Evolutionary conservation across 2,329 filamentous ascomycete species (phyloP).

Genomic region (Neocatenulostroma microsporum): DNA sequence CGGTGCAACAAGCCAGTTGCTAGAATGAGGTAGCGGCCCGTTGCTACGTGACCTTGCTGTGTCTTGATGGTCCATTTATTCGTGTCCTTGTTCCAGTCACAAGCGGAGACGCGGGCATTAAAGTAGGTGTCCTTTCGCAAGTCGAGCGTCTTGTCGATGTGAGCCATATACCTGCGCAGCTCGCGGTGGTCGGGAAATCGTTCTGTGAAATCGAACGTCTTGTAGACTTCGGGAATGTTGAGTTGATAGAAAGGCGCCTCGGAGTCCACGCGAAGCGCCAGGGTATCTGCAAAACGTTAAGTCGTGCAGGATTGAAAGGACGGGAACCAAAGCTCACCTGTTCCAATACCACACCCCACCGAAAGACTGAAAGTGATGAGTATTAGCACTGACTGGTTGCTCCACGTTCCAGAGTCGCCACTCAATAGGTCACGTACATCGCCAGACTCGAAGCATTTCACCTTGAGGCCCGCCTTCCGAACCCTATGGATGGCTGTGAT

Average conservation of each 20-base stretch:
- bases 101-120: constrained; percentile 48
- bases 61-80: constrained; percentile 48
- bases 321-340: too few species aligned
- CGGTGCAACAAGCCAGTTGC: constrained; percentile 33
- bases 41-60: constrained; percentile 34
- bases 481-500: constrained; percentile 32
- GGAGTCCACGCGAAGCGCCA: constrained; percentile 43
- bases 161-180: constrained; percentile 51
- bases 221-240: constrained; percentile 37
- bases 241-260: constrained; percentile 43
- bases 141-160: constrained; percentile 49
- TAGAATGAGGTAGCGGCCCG: constrained; percentile 30
- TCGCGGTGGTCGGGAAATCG: constrained; percentile 32
- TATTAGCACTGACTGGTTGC: too few species aligned
- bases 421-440: too few species aligned
- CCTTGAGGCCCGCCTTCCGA: constrained; percentile 26
- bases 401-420: too few species aligned
- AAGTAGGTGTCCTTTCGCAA: constrained; percentile 53
- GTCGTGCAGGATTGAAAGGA: too few species aligned
- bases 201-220: constrained; percentile 49
- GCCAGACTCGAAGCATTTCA: constrained; percentile 31
- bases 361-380: too few species aligned
- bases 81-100: constrained; percentile 42
- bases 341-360: constrained; percentile 36
- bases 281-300: too few species aligned